Base-by-base conservation (phyloP, 108 stramenopile genomes). In the Fistulifera solaris region DNA sequence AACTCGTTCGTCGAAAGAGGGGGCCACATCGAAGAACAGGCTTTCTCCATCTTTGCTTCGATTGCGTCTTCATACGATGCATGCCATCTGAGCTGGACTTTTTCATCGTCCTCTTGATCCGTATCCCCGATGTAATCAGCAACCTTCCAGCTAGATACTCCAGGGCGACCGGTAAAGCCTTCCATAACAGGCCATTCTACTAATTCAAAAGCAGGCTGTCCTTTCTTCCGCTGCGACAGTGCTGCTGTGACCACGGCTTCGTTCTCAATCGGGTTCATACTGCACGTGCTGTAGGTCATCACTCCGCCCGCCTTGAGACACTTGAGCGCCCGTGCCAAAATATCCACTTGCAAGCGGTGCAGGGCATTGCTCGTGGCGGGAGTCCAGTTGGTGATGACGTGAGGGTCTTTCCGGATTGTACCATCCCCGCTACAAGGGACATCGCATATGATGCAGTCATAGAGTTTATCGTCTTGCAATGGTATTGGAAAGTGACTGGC, bases 381-480 rank as follows among this genome's bases (percentile, higher is more conserved):
- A 22, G 41, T 78, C 87, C 91, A 95, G 40, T 66, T 67, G 27
- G 85, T 80, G 17, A 87, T 44, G 16, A 95, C 58, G 31, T 82
- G 78, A 11, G 54, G 48, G 59, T 89, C 89, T 56, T 93, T 95
- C 2, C 94, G 70, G 18, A 78, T 72, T 11, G 94, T 95, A 0
- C 94, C 91, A 56, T 91, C 91, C 0, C 94, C 94, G 13, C 70
- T 68, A 54, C 94, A 95, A 0, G 94, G 94, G 0, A 95, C 94
- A 62, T 95, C 94, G 48, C 80, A 81, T 7, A 93, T 35, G 10
- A 93, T 68, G 1, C 63, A 61, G 55, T 89, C 75, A 38, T 71
- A 93, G 4, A 75, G 7, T 17, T n/a, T 5, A 63, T 60, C 18
- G 4, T 40, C 25, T 1, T 18, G 4, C 13, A 23, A 25, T 6